Base-by-base conservation (phyloP, 2,329 filamentous ascomycete genomes). In the Fusarium metavorans region DNA sequence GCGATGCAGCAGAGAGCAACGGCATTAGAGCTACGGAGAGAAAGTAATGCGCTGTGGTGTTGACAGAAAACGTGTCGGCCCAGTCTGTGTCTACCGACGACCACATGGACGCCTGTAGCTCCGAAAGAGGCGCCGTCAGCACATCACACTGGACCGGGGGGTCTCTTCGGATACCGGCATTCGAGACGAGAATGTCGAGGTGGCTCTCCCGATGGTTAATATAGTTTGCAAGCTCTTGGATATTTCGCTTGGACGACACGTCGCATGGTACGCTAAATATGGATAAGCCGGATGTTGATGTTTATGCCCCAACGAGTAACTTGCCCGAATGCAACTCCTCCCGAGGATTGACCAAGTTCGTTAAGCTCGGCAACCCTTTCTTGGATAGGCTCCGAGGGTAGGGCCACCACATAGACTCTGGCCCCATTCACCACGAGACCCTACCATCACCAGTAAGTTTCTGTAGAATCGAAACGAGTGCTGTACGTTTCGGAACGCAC, bases 21-120 rank as follows among this genome's bases (percentile, higher is more conserved):
- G 84, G 83, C 2, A 88, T 72, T 6, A 88, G 78, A 2, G 86
- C 85, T 3, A 88, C 85, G 1, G 83, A 82, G 11, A 88, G 79
- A 72, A 86, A 88, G 64, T 87, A 88, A 66, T 88, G 86, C 2
- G 87, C 86, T 5, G 85, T 86, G 0, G 84, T 85, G 68, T 88
- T 88, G 52, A 88, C 79, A 16, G 81, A 78, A 66, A 88, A 88
- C 1, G 85, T 86, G 37, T 83, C 79, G 0, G 81, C 81, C 86
- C 86, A 88, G 73, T 87, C 85, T 0, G 78, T 79, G 41, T 84
- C 78, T 9, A 65, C 45, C 3, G 82, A 84, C 5, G 86, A 87
- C 85, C 85, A 87, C 80, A 88, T 83, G 1, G 86, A 87, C 3
- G 77, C 79, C 75, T 87, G 85, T 16, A 88, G 76, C 34, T 86